A percentile compares a stretch with the other conserved stretches of the same genome.
phyloP scores from a whole-genome alignment of 2,329 filamentous ascomycete species.

The Phialophora verrucosa region DNA sequence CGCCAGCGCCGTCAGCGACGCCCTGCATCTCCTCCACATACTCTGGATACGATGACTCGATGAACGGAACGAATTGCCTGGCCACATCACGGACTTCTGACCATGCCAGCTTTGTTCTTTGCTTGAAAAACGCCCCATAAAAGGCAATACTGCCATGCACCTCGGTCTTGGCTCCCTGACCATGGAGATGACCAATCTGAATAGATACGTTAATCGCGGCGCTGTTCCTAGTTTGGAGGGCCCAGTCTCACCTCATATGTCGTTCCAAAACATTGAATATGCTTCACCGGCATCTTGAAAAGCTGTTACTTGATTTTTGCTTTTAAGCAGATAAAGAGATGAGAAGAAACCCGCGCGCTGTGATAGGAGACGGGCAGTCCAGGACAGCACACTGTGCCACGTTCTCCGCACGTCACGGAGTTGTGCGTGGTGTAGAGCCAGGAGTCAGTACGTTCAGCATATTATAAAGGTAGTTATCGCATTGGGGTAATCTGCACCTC shows the following conservation, averaged over 20 bases:
- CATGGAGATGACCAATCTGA: constrained; percentile 44
- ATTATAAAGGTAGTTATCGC: background rate
- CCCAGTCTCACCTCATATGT: constrained; percentile 40
- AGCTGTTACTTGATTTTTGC: background rate
- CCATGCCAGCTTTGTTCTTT: constrained; percentile 52
- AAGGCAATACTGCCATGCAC: constrained; percentile 42
- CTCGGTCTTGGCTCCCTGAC: constrained; percentile 39
- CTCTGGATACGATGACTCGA: constrained; percentile 44
- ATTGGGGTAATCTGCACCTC: background rate
- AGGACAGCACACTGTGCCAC: background rate
- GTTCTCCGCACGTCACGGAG: constrained; percentile 7
- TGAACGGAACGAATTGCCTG: constrained; percentile 49
- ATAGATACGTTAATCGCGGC: background rate
- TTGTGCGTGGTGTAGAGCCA: background rate
- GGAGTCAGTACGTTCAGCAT: background rate
- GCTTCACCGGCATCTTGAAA: constrained; percentile 36
- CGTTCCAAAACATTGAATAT: constrained; percentile 39
- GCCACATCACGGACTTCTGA: constrained; percentile 55
- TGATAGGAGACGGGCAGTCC: background rate
- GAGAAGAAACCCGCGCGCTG: background rate
- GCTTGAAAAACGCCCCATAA: constrained; percentile 40
- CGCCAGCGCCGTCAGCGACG: constrained; percentile 59
- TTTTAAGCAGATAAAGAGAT: background rate
- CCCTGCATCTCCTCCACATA: constrained; percentile 48
- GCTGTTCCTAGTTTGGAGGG: background rate